Evolutionary conservation across 495 filamentous ascomycete species (phyloP), one percentile per base, ranked within the genome.

Genomic region (Aspergillus cristatus): DNA sequence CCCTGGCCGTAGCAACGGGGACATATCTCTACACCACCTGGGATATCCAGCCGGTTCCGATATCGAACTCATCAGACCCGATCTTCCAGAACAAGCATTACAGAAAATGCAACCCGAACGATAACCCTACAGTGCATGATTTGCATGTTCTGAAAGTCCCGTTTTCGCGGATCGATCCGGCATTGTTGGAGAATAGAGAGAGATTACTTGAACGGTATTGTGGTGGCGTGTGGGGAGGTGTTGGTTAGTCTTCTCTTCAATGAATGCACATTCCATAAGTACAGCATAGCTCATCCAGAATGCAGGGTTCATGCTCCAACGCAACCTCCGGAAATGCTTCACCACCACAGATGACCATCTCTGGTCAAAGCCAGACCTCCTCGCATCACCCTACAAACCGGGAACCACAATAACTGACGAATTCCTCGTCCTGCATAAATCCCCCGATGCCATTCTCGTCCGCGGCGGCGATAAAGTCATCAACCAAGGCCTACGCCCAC

Each of bases 351-450:
- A 63, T n/a, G 40, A 55, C 17, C 68, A 80, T 41, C 70, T 81
- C 11, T 81, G 78, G 79, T 55, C 57, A 3, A 50, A 40, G 2
- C 41, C 58, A 1, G 70, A 75, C 22, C 60, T 83, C 0, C 42
- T 58, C 2, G 34, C 42, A 4, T 69, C 70, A 3, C 54, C 45
- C 1, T 83, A 75, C 45, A 55, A 70, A 8, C 50, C 60, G 13
- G 76, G 76, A 3, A 74, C 76, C 11, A 55, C 65, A 18, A 68
- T 81, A 35, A 73, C 71, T 8, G 76, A 79, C 47, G 71, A 80
- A 43, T 80, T 83, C 48, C 71, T 80, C 55, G 76, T 83, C 0
- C 53, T 83, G 1, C 63, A 67, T 25, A 72, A 75, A 45, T 63
- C 62, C 5, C 60, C 65, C 1, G 60, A 60, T 13, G 53, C 62